phyloP scores from a whole-genome alignment of 306 rosid species.

The Vigna reflexopilosa region DNA sequence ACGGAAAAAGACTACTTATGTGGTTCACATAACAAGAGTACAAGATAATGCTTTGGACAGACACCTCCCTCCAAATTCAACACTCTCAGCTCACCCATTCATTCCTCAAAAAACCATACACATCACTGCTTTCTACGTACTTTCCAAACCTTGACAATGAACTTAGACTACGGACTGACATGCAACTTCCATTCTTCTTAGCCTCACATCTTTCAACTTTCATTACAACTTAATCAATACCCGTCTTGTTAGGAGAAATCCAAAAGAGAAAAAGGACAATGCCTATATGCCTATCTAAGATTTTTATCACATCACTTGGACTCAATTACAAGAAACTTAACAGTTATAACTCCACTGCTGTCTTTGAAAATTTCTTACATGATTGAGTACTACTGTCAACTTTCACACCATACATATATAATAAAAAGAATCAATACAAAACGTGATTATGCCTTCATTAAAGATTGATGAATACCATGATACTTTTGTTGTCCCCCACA shows the following conservation, averaged over 20 bases:
- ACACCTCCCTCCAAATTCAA: not conserved
- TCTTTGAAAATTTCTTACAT: too few relatives aligned
- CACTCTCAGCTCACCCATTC: not conserved
- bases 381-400: too few relatives aligned
- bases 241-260: not conserved
- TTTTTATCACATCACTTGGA: not conserved
- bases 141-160: not conserved
- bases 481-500: too few relatives aligned
- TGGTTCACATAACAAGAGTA: not conserved
- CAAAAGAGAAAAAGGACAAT: not conserved
- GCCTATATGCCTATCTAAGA: not conserved
- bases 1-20: not conserved
- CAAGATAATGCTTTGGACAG: not conserved
- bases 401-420: too few relatives aligned
- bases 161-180: not conserved
- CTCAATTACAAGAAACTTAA: not conserved
- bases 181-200: not conserved
- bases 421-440: too few relatives aligned
- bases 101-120: not conserved
- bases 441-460: too few relatives aligned
- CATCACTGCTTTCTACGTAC: not conserved
- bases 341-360: not conserved
- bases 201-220: not conserved
- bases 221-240: not conserved
- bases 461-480: too few relatives aligned